These are phyloP conservation scores for Amaranthus cruentus DNA, from an alignment of 148 eudicot genomes.

Conservation along the genomic window DNA sequence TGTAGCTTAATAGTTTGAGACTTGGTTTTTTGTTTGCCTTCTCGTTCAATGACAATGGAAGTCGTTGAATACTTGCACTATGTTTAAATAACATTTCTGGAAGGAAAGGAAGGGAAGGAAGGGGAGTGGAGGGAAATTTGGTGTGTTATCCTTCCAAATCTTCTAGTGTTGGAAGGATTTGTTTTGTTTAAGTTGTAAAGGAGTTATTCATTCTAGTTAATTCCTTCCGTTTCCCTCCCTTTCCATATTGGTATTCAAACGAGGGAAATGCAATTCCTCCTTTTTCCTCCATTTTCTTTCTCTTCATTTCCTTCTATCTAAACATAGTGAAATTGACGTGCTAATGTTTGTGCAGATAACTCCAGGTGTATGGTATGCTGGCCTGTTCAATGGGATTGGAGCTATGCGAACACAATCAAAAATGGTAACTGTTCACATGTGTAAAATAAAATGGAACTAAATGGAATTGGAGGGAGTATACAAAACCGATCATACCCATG, in stretches of 20 bases:
- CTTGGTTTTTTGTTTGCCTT: slow-evolving; percentile 5
- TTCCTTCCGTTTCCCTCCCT: too few species aligned
- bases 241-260: too few species aligned
- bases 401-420: slow-evolving; percentile 75
- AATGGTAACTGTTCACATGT: slow-evolving; percentile 47
- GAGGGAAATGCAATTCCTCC: too few species aligned
- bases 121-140: too few species aligned
- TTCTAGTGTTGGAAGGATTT: too few species aligned
- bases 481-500: background rate
- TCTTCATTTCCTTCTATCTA: too few species aligned
- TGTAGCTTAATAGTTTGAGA: slow-evolving; percentile 7
- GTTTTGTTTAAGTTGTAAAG: too few species aligned
- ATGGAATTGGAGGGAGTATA: background rate
- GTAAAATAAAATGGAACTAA: background rate
- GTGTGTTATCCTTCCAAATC: too few species aligned
- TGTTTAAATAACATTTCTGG: too few species aligned
- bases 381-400: slow-evolving; percentile 89
- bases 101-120: too few species aligned
- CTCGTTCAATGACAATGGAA: background rate
- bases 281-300: too few species aligned
- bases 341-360: slow-evolving; percentile 52
- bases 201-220: too few species aligned
- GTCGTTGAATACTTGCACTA: background rate
- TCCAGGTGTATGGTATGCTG: slow-evolving; percentile 84
- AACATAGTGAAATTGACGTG: slow-evolving; percentile 13